phyloP scores from a whole-genome alignment of 2,329 filamentous ascomycete genomes.

The Tolypocladium endophyticum region DNA sequence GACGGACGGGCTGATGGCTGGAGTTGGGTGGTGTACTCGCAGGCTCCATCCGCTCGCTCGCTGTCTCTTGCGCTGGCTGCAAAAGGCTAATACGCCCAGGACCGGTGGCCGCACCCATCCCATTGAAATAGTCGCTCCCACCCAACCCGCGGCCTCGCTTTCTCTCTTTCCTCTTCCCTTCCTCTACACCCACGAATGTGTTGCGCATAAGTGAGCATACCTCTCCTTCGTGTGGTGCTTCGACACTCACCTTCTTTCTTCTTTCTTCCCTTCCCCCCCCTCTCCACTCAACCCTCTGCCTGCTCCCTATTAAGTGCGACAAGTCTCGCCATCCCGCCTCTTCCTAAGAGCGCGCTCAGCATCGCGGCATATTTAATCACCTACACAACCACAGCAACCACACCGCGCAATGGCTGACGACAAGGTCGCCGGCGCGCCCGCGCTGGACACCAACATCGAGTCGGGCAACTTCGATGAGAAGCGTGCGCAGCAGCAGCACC shows the following conservation, averaged over 20 bases:
- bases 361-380: background rate
- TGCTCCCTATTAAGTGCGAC: background rate
- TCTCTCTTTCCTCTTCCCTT: constrained; percentile 15
- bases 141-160: constrained; percentile 12
- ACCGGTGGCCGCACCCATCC: constrained; percentile 11
- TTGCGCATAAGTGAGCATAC: constrained; percentile 31
- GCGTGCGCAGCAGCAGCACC: constrained; percentile 23
- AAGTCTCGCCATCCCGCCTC: constrained; percentile 1
- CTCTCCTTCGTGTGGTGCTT: constrained; percentile 36
- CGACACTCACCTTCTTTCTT: constrained; percentile 15
- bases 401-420: constrained; percentile 40
- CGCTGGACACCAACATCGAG: constrained; percentile 54
- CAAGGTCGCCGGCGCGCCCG: constrained; percentile 40
- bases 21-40: background rate
- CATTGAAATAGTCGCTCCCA: constrained; percentile 30
- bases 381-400: background rate
- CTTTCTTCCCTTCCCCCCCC: constrained; percentile 10
- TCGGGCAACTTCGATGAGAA: constrained; percentile 58
- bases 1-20: background rate
- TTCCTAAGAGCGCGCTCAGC: background rate
- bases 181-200: constrained; percentile 40
- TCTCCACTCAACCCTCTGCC: constrained; percentile 1
- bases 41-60: background rate
- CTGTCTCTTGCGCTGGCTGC: background rate
- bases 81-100: background rate